Conservation (phyloP, 2,329 filamentous ascomycete genomes). For the Trichophyton rubrum region DNA sequence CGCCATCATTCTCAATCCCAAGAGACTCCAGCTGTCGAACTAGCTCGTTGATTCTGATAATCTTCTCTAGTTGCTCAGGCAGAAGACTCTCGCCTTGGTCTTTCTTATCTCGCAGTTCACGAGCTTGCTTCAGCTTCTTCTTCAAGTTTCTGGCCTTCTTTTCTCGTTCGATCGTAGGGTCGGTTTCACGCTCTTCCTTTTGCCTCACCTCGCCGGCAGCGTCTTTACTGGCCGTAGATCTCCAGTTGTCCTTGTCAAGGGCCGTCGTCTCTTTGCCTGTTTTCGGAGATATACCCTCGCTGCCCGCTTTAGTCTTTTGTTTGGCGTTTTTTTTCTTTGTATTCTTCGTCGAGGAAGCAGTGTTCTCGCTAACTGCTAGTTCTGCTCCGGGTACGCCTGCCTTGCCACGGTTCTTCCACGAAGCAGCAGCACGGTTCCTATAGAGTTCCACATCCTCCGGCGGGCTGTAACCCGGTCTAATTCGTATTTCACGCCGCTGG, state of each 20-base stretch:
- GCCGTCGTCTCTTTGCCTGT: slow-evolving; percentile 22
- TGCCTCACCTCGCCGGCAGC: slow-evolving; percentile 3
- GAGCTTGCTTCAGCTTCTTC: slow-evolving; percentile 91
- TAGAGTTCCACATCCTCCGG: slow-evolving; percentile 94
- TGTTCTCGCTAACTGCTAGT: slow-evolving; percentile 39
- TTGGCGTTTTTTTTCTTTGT: slow-evolving; percentile 62
- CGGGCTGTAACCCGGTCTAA: slow-evolving; percentile 83
- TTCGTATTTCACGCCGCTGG: slow-evolving; percentile 85
- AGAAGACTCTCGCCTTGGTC: slow-evolving; percentile 70
- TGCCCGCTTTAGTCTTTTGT: slow-evolving; percentile 44
- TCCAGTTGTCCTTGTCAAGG: slow-evolving; percentile 20
- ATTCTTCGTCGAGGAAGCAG: slow-evolving; percentile 40
- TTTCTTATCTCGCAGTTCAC: slow-evolving; percentile 81
- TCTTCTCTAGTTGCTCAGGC: slow-evolving; percentile 92
- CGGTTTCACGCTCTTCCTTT: slow-evolving; percentile 28
- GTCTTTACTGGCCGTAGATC: slow-evolving; percentile 15
- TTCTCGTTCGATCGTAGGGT: slow-evolving; percentile 66
- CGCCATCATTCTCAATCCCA: slow-evolving; percentile 70
- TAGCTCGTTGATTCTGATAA: slow-evolving; percentile 92
- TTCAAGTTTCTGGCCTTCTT: slow-evolving; percentile 85
- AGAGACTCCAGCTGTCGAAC: slow-evolving; percentile 75
- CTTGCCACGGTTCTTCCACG: slow-evolving; percentile 62
- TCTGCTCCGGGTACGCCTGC: slow-evolving; percentile 66
- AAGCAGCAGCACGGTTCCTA: slow-evolving; percentile 80
- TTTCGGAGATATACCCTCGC: slow-evolving; percentile 16